Evolutionary conservation across 2,329 filamentous ascomycete species (phyloP).

Genomic region (Ophiostoma sp.): DNA sequence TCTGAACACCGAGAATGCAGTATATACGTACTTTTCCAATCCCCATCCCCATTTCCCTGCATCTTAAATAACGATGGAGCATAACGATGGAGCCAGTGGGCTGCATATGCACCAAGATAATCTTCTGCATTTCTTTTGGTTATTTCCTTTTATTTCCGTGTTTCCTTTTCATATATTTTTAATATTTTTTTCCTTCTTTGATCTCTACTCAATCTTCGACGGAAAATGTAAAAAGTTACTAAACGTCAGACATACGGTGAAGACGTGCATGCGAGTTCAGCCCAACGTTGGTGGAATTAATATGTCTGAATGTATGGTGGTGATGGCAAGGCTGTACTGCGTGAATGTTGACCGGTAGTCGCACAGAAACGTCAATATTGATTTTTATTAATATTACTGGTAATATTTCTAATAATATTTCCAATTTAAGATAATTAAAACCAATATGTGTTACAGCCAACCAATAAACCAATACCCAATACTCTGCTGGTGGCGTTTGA

Average conservation of each 20-base stretch:
- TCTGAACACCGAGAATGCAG: no score
- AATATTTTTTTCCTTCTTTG: neutral
- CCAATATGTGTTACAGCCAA: neutral
- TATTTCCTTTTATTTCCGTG: neutral
- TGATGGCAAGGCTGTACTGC: neutral
- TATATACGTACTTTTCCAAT: no score
- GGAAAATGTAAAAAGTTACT: neutral
- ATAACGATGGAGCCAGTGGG: neutral
- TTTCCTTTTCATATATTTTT: neutral
- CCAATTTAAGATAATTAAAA: neutral
- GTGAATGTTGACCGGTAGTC: neutral
- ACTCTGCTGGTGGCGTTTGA: neutral
- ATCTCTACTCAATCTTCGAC: neutral
- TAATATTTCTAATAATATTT: no score
- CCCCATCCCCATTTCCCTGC: neutral
- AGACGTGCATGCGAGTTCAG: slow-evolving; percentile 1
- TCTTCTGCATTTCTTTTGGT: neutral
- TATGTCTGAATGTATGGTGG: neutral
- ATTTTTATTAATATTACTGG: no score
- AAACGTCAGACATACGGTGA: slow-evolving; percentile 16
- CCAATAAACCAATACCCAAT: neutral
- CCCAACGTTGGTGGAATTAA: neutral
- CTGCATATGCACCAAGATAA: slow-evolving; percentile 1
- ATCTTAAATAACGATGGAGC: slow-evolving; percentile 8
- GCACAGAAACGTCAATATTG: neutral